These are phyloP conservation scores for Serendipita sp. DNA, from an alignment of 768 basidiomycete genomes.

Conservation along the genomic window DNA sequence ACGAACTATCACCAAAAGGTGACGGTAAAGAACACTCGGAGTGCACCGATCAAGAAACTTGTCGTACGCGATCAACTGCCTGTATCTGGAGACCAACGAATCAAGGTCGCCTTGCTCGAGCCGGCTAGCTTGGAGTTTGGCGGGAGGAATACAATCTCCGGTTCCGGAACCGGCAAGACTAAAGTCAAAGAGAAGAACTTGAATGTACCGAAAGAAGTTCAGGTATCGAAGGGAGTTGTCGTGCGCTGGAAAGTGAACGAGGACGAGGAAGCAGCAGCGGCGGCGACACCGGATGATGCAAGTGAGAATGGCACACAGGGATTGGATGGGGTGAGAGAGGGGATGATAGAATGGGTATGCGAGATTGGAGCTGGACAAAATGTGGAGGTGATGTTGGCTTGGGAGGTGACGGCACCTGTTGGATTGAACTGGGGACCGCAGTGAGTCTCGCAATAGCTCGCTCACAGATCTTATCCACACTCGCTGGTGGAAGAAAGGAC, in stretches of 20 bases:
- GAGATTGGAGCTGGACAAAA: constrained; percentile 28
- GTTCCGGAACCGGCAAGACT: not conserved
- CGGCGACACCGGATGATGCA: constrained; percentile 28
- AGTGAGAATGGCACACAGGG: constrained; percentile 20
- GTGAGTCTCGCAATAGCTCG: too few relatives aligned
- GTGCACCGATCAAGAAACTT: constrained; percentile 7
- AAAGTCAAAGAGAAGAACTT: not conserved
- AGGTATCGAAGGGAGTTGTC: constrained; percentile 17
- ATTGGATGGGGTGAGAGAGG: constrained; percentile 19
- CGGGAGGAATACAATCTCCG: not conserved
- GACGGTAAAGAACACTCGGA: constrained; percentile 12
- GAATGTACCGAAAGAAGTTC: constrained; percentile 15
- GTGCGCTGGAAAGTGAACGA: constrained; percentile 17
- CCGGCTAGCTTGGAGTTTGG: constrained; percentile 14
- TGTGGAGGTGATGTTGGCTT: constrained; percentile 30
- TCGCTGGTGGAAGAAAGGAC: too few relatives aligned
- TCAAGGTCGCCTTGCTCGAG: constrained; percentile 18
- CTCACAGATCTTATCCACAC: too few relatives aligned
- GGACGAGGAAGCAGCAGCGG: constrained; percentile 23
- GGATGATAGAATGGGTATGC: constrained; percentile 39
- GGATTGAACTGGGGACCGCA: constrained; percentile 13
- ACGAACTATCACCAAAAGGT: constrained; percentile 12
- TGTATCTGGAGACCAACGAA: constrained; percentile 16
- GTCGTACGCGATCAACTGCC: constrained; percentile 19
- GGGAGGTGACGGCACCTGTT: constrained; percentile 34